These are phyloP conservation scores for Meyerozyma elateridarum DNA, from an alignment of 1,139 yeast species.

Conservation along the genomic window DNA sequence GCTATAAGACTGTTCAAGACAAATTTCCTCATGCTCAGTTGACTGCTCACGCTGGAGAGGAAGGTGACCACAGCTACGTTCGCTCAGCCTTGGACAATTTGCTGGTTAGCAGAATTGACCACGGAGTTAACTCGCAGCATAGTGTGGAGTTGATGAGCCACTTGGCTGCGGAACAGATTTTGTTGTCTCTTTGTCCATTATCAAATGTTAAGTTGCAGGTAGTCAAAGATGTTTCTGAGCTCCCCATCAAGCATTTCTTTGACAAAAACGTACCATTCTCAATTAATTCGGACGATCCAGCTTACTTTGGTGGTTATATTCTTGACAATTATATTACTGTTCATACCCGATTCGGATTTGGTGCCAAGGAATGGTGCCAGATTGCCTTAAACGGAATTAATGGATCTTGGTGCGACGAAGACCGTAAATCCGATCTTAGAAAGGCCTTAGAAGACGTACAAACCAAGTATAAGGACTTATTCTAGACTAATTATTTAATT, in stretches of 20 bases:
- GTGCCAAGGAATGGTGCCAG: constrained; percentile 49
- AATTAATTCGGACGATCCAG: constrained; percentile 81
- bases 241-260: constrained; percentile 59
- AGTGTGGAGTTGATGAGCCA: constrained; percentile 48
- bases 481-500: neutral
- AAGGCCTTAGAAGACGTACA: constrained; percentile 43
- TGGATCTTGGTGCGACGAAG: constrained; percentile 65
- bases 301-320: constrained; percentile 80
- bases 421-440: constrained; percentile 45
- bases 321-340: constrained; percentile 68
- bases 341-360: constrained; percentile 59
- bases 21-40: constrained; percentile 48
- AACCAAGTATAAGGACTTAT: constrained; percentile 30
- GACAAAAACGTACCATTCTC: constrained; percentile 67
- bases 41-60: constrained; percentile 88
- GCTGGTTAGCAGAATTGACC: constrained; percentile 68
- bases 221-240: constrained; percentile 58
- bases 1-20: constrained; percentile 46
- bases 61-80: constrained; percentile 69
- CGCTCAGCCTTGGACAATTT: constrained; percentile 51
- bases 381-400: constrained; percentile 56
- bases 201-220: constrained; percentile 72
- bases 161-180: constrained; percentile 47
- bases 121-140: constrained; percentile 64
- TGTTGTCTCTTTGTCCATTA: constrained; percentile 71